Evolutionary conservation across 2,329 filamentous ascomycete genomes (phyloP).

Genomic region (Mariannaea elegans): DNA sequence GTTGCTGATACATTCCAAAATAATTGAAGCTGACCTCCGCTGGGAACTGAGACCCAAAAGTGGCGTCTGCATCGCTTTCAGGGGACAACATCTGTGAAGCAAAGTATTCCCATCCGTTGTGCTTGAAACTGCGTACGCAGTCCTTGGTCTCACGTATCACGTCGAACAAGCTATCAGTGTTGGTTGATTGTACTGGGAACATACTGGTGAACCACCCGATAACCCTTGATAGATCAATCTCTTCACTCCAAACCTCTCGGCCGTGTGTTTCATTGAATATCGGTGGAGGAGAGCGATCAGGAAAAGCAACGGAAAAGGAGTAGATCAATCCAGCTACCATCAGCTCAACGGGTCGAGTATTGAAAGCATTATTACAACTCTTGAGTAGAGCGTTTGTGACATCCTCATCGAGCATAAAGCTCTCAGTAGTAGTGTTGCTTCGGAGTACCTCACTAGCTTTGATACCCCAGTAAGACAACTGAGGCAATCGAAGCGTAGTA

Average conservation of each 20-base stretch:
- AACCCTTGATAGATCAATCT: constrained; percentile 41
- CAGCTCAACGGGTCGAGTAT: constrained; percentile 43
- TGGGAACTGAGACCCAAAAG: constrained; percentile 44
- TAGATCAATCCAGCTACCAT: constrained; percentile 39
- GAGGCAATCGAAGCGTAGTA: not conserved
- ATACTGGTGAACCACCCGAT: constrained; percentile 50
- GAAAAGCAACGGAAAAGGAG: constrained; percentile 39
- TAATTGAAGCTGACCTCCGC: constrained; percentile 44
- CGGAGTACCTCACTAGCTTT: not conserved
- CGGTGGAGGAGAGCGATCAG: constrained; percentile 33
- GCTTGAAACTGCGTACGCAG: constrained; percentile 18
- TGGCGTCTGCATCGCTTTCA: constrained; percentile 27
- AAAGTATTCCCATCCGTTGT: constrained; percentile 35
- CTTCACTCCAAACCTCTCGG: constrained; percentile 42
- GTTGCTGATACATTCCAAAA: constrained; percentile 32
- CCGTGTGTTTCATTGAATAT: constrained; percentile 47
- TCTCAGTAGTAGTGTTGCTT: not conserved
- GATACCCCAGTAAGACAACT: not conserved
- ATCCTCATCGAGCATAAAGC: constrained; percentile 16
- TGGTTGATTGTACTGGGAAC: constrained; percentile 32
- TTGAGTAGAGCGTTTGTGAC: constrained; percentile 20
- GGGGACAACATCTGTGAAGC: constrained; percentile 21
- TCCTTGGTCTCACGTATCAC: constrained; percentile 34
- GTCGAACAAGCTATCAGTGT: not conserved
- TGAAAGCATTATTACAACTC: constrained; percentile 30